Evolutionary conservation across 1,284 basidiomycete species (phyloP).

Genomic region (Trichosporon inkin): DNA sequence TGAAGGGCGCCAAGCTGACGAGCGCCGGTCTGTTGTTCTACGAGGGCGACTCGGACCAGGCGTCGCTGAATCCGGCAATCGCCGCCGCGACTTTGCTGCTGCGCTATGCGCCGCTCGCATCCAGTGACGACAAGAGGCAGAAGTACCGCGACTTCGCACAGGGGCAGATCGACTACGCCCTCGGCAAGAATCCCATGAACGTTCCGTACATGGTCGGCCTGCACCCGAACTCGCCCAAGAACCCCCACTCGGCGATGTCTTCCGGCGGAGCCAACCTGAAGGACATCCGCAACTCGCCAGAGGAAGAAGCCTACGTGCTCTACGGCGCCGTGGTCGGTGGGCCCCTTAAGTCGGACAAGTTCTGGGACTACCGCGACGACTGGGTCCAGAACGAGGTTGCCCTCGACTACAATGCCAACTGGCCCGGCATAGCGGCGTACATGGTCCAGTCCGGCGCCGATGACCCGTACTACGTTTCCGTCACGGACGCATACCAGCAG

Average conservation of each 20-base stretch:
- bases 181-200: conserved; percentile 83
- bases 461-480: conserved; percentile 71
- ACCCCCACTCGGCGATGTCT: conserved; percentile 82
- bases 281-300: conserved; percentile 66
- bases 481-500: conserved; percentile 64
- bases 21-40: conserved; percentile 75
- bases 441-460: conserved; percentile 31
- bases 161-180: conserved; percentile 68
- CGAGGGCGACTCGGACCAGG: conserved; percentile 69
- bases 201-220: conserved; percentile 60
- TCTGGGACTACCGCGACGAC: conserved; percentile 70
- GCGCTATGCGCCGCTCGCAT: conserved; percentile 70
- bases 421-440: conserved; percentile 70
- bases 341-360: conserved; percentile 69
- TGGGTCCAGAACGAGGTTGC: conserved; percentile 47
- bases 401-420: conserved; percentile 69
- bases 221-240: conserved; percentile 82
- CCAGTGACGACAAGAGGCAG: conserved; percentile 58
- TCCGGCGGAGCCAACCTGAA: conserved; percentile 66
- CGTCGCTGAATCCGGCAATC: conserved; percentile 77
- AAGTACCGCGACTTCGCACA: conserved; percentile 52
- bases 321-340: conserved; percentile 87
- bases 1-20: conserved; percentile 58
- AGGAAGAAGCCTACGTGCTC: conserved; percentile 65
- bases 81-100: conserved; percentile 77